Evolutionary conservation across 176 grass and related monocot genomes (phyloP).

Genomic region (Eleusine indica): DNA sequence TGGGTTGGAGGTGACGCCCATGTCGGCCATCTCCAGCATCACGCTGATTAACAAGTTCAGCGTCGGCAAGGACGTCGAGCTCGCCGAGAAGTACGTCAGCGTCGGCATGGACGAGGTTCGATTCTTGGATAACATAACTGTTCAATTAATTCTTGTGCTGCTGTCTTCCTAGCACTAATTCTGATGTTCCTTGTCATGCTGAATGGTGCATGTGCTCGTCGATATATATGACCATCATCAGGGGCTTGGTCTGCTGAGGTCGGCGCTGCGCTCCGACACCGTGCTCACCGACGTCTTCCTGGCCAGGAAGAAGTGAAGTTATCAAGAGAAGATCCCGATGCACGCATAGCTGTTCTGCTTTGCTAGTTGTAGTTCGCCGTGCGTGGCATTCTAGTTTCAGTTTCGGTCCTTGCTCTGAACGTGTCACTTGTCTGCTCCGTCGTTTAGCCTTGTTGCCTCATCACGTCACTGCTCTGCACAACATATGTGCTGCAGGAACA

Average conservation of each 20-base stretch:
- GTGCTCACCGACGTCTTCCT: slow-evolving; percentile 54
- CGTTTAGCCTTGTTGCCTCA: no score
- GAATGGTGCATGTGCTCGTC: not conserved
- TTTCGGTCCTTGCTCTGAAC: no score
- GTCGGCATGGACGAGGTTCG: slow-evolving; percentile 42
- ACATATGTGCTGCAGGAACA: no score
- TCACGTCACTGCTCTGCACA: no score
- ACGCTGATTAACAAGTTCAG: slow-evolving; percentile 48
- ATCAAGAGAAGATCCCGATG: no score
- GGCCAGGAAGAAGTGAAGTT: slow-evolving; percentile 20
- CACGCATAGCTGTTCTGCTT: no score
- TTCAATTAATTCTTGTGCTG: not conserved
- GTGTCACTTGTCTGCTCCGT: no score
- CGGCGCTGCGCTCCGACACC: slow-evolving; percentile 42
- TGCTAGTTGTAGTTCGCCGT: no score
- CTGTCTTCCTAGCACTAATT: not conserved
- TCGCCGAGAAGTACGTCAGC: slow-evolving; percentile 54
- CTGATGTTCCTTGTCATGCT: not conserved
- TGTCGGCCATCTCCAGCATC: slow-evolving; percentile 64
- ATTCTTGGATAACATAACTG: not conserved
- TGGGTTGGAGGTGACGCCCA: slow-evolving; percentile 51
- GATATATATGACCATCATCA: not conserved
- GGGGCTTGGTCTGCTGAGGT: slow-evolving; percentile 48
- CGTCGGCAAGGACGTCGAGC: slow-evolving; percentile 25
- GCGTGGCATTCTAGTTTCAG: no score